phyloP scores from a whole-genome alignment of 1,284 basidiomycete species.

The Sporisorium iseilematis-ciliati region DNA sequence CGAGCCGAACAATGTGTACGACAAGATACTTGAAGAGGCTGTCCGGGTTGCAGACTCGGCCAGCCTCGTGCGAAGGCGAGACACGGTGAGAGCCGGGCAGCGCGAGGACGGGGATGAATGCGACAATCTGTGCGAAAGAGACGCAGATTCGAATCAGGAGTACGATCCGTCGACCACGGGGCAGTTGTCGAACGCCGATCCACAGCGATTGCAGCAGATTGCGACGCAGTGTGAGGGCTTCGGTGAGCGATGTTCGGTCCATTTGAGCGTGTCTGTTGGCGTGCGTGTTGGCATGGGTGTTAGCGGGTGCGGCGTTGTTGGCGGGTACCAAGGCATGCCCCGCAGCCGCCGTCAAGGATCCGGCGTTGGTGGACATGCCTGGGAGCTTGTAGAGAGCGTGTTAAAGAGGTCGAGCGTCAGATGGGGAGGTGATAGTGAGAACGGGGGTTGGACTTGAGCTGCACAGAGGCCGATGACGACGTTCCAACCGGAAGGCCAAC shows the following conservation, averaged over 20 bases:
- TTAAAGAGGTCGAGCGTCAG: not conserved
- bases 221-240: constrained; percentile 46
- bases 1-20: constrained; percentile 54
- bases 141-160: constrained; percentile 37
- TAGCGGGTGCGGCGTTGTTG: not conserved
- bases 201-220: constrained; percentile 44
- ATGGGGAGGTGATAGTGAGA: not conserved
- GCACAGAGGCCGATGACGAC: not conserved
- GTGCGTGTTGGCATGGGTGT: not conserved
- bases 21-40: constrained; percentile 59
- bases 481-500: not conserved
- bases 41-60: constrained; percentile 45
- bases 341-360: constrained; percentile 3
- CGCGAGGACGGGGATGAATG: constrained; percentile 39
- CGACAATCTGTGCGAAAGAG: constrained; percentile 43
- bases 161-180: constrained; percentile 37
- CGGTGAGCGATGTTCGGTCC: constrained; percentile 30
- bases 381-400: not conserved
- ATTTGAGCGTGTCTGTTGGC: not conserved
- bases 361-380: constrained; percentile 35
- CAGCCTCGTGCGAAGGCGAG: constrained; percentile 23
- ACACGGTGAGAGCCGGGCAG: constrained; percentile 32
- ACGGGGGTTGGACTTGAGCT: not conserved
- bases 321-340: not conserved
- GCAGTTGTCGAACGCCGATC: constrained; percentile 40